Base-by-base conservation (phyloP, 2,329 filamentous ascomycete species). In the Talaromyces sp. region DNA sequence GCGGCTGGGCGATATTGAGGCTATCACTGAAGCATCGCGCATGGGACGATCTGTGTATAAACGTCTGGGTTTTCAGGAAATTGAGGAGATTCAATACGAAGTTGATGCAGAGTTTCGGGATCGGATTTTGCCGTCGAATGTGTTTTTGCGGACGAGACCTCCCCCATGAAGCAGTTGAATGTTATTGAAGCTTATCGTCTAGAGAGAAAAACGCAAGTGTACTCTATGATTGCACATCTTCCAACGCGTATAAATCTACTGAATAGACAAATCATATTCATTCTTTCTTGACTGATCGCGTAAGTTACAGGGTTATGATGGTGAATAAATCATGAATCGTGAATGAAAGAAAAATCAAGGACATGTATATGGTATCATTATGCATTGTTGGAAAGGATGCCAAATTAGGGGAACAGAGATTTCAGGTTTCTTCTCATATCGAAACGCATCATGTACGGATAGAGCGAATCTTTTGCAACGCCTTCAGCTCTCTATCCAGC, bases 11-110 rank as follows among this genome's bases (percentile, higher is more conserved):
- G 57, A 45, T 41, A 47, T 82, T 11, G 82, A 85, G 68, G 72
- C 74, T 6, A 74, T 79, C 10, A 80, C 78, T 0, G 83, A 85
- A 70, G 83, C 77, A 2, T 84, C 82, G 19, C 70, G 69, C 15
- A 82, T 85, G 83, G 83, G 83, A 3, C 73, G 83, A 10, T 69
- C 73, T 31, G 81, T 80, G 0, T 85, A 85, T 61, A 49, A 66
- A n/a, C 77, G 80, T 66, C 60, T 84, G 43, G 83, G 82, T 0
- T 85, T 85, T 65, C 69, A 71, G 33, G 74, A 77, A 3, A 78
- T 80, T 45, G 78, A 75, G 0, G 82, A 85, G 63, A 74, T 83
- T 10, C 75, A 73, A 33, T 84, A 81, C 61, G 65, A 72, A 2
- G 73, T 83, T 22, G 82, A 84, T 60, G 75, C 75, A 2, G 77